Evolutionary conservation across 73 alveolate genomes (phyloP), one percentile per base, ranked within the genome.

Genomic region (Paramecium sexaurelia): DNA sequence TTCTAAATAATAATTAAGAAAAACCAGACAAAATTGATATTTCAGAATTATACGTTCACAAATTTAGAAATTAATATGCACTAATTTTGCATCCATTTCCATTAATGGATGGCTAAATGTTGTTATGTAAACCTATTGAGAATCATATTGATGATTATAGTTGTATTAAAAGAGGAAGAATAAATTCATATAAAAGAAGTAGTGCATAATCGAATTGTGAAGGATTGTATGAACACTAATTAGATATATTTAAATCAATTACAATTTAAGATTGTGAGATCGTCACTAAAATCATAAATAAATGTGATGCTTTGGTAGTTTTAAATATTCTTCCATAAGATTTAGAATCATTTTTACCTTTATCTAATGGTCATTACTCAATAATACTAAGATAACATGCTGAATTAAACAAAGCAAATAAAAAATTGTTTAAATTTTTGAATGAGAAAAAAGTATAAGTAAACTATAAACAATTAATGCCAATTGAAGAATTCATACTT

Each of bases 121-220:
- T 78, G 32, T 22, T 78, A 24, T 43, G 73, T 15, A 78, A 78
- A 78, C 73, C 73, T 37, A 36, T 29, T 10, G 71, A 78, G 22
- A 20, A 78, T 24, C 29, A 41, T 40, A 41, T 78, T 4, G 27
- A 36, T 20, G 90, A 78, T 45, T 78, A 40, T 43, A 39, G 75
- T 40, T 41, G 68, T 39, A 78, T 78, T 17, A 78, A 43, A 24
- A 78, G 90, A 78, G 90, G 90, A 2, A 78, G 90, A 78, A 43
- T 78, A 22, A 78, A 78, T 40, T 41, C 75, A 29, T 78, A 78
- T 45, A 78, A 78, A 15, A 78, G 22, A 26, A 78, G 90, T 24
- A 39, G 75, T 78, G 40, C 73, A 39, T 41, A 37, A 41, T n/a
- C 90, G 6, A 26, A n/a, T 78, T 24, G 43, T 41, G 90, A 78